Evolutionary conservation across 2,329 filamentous ascomycete species (phyloP), one percentile per base, ranked within the genome.

Genomic region (Zymoseptoria tritici): DNA sequence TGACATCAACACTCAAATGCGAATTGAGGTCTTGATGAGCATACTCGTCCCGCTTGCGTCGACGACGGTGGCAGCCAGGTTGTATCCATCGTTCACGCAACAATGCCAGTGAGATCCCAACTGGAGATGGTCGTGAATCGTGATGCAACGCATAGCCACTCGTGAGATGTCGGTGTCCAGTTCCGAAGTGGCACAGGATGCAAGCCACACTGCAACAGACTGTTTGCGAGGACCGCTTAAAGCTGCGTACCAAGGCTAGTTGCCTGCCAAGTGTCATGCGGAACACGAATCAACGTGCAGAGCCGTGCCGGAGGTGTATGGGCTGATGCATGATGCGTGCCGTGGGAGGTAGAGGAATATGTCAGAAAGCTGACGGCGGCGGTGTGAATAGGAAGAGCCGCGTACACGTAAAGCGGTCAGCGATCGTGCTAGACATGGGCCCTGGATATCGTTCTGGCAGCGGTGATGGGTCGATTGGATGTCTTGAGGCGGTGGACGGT

Each of bases 101-200:
- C 26, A 29, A 29, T 8, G 8, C 26, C 26, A 29, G 26, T 29
- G 26, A 29, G 26, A 29, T 2, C 26, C 26, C 7, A 9, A 29
- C 26, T 29, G 7, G 11, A 42, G 16, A 13, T 46, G 36, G 16
- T n/a, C 36, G 16, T 11, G 4, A 46, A 4, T n/a, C 36, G 16
- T 11, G 4, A 46, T 4, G 36, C 36, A n/a, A 46, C 2, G 36
- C 36, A 46, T 46, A 42, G 36, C 36, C 36, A 46, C 36, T 46
- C n/a, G 36, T 46, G 36, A 16, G 36, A 46, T 13, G 36, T 46
- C 36, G 36, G 36, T 52, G 22, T 52, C 50, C 50, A 52, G 22
- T 21, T 36, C 54, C 54, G 36, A 56, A 50, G 54, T 36, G 46
- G 46, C 54, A 56, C 54, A 56, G 13, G 36, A 56, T 56, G 54